Base-by-base conservation (phyloP, 225 moss, liverwort and hornwort species). In the Neckera pumila region DNA sequence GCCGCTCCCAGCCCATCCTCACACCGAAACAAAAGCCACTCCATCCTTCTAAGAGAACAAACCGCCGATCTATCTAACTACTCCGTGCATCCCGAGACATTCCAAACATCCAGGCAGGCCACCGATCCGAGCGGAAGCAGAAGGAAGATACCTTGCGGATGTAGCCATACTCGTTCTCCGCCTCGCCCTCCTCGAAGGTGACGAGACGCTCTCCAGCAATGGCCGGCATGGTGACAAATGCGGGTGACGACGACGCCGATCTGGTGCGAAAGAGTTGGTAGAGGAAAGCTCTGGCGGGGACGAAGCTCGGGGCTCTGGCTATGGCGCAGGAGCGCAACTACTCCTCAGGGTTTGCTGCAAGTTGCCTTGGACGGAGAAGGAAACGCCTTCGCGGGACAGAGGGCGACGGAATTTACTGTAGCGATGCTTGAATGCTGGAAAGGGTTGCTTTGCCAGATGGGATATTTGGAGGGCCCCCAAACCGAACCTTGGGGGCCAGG, bases 141-240 rank as follows among this genome's bases (percentile, higher is more conserved):
- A 87, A n/a, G 25, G 42, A 42, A 33, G 80, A 87, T 79, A 96
- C 96, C 95, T 98, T 98, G 86, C 98, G 95, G 86, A 98, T 67
- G 89, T 94, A 98, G 82, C 98, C 98, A 93, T 98, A 95, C 86
- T 98, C 98, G 89, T 91, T 95, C 89, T 98, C 98, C 59, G 92
- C 88, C 92, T 98, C 98, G 77, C 95, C 96, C 88, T 97, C 98
- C 91, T 98, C 98, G 86, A 98, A 98, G 58, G 98, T 95, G 64
- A 95, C 95, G 79, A 97, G 88, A 42, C 96, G 95, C 51, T 98
- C 94, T 57, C 95, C 95, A 49, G 88, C 26, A 51, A 94, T 85
- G 62, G 94, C 95, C 83, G 96, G 96, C 98, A 98, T 97, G 86
- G 89, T 88, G 61, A 8, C 70, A 43, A 56, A 25, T 17, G 82